These are phyloP conservation scores for Monosporascus sp. DNA, from an alignment of 2,329 filamentous ascomycete genomes.

Conservation along the genomic window DNA sequence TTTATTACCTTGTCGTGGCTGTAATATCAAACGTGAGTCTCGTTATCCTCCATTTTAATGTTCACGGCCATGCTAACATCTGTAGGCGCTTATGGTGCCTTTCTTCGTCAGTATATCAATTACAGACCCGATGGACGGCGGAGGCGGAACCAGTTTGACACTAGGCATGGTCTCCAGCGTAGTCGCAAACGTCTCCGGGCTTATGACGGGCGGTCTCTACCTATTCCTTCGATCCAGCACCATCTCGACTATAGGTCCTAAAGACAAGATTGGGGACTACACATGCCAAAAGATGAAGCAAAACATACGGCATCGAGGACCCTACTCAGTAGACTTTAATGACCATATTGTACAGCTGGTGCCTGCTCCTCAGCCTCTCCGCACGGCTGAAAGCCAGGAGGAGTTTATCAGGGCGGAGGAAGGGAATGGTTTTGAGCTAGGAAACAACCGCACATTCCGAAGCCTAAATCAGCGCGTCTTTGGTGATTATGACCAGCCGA, in stretches of 20 bases:
- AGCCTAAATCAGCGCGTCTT: constrained; percentile 11
- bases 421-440: constrained; percentile 25
- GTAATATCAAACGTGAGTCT: constrained; percentile 51
- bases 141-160: constrained; percentile 39
- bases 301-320: constrained; percentile 14
- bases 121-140: constrained; percentile 27
- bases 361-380: constrained; percentile 20
- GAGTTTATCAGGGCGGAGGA: constrained; percentile 28
- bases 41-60: background rate
- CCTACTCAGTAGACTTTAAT: constrained; percentile 22
- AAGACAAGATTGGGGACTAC: constrained; percentile 40
- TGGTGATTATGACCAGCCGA: constrained; percentile 27
- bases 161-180: constrained; percentile 60
- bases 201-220: constrained; percentile 60
- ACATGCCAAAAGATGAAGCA: constrained; percentile 39
- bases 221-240: constrained; percentile 62
- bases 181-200: constrained; percentile 59
- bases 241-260: constrained; percentile 46
- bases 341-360: constrained; percentile 31
- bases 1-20: constrained; percentile 58
- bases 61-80: constrained; percentile 18
- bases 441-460: constrained; percentile 15
- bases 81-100: constrained; percentile 53
- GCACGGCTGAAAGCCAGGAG: constrained; percentile 29
- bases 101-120: constrained; percentile 57